These are phyloP conservation scores for Pseudogymnoascus sp. DNA, from an alignment of 2,329 filamentous ascomycete genomes.

Conservation along the genomic window DNA sequence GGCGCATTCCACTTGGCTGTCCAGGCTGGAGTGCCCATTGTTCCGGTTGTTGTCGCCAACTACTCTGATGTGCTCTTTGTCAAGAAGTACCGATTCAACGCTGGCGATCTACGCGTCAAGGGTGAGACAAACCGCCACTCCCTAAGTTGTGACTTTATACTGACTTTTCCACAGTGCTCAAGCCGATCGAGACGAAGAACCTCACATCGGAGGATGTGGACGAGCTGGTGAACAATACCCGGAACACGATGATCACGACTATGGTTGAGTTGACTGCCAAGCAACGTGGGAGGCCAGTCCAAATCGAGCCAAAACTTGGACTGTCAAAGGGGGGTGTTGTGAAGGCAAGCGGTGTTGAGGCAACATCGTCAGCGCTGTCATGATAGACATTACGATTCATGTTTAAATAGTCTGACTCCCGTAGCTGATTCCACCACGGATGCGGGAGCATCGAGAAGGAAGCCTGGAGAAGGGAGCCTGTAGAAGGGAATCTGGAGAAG, in stretches of 20 bases:
- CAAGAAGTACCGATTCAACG: conserved; percentile 55
- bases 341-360: conserved; percentile 23
- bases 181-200: conserved; percentile 69
- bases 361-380: conserved; percentile 13
- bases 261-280: conserved; percentile 46
- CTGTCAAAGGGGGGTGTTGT: conserved; percentile 17
- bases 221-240: conserved; percentile 56
- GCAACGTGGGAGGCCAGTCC: conserved; percentile 34
- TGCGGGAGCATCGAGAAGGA: too few species aligned
- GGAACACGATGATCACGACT: conserved; percentile 68
- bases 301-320: conserved; percentile 13
- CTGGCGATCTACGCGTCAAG: conserved; percentile 66
- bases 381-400: background rate
- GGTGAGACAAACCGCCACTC: conserved; percentile 38
- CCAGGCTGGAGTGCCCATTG: conserved; percentile 85
- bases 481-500: background rate
- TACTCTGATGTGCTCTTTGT: conserved; percentile 66
- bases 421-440: too few species aligned
- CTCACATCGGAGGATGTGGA: conserved; percentile 72
- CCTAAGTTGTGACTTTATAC: conserved; percentile 11
- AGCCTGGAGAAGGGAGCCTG: background rate
- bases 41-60: conserved; percentile 75
- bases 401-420: background rate
- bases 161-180: conserved; percentile 50
- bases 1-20: conserved; percentile 94